Conservation (phyloP, 2,329 filamentous ascomycete genomes). For the Ophiobolus disseminans region DNA sequence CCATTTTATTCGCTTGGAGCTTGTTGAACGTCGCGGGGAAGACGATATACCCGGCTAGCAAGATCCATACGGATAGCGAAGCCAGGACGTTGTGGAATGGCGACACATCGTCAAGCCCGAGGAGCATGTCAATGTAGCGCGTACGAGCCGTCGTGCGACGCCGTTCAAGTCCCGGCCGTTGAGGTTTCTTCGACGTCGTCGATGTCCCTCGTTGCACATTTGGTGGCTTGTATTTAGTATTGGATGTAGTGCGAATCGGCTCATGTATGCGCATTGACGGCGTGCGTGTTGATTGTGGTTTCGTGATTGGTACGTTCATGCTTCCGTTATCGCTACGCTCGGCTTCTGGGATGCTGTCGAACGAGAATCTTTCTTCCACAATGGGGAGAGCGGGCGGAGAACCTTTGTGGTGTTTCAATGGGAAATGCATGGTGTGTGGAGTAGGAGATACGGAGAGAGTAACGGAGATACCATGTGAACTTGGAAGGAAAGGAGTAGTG, state of each 20-base stretch:
- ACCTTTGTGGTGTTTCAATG: conserved; percentile 2
- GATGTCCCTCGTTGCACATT: neutral
- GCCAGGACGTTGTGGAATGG: conserved; percentile 58
- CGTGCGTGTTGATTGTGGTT: conserved; percentile 20
- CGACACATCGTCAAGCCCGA: conserved; percentile 56
- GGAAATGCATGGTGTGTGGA: neutral
- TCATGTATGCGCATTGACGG: conserved; percentile 28
- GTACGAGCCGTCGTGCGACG: conserved; percentile 37
- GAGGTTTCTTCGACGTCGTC: neutral
- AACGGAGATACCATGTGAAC: neutral
- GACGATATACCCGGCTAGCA: conserved; percentile 62
- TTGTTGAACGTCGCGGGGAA: conserved; percentile 61
- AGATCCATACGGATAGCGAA: conserved; percentile 56
- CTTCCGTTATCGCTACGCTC: conserved; percentile 11
- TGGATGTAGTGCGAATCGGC: conserved; percentile 7
- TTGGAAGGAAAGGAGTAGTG: neutral
- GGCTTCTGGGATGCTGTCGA: neutral
- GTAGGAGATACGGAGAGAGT: neutral
- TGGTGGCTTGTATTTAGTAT: conserved; percentile 7
- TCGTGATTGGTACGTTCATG: neutral
- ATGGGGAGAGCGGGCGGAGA: conserved; percentile 1
- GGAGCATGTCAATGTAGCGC: conserved; percentile 53
- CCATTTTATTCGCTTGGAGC: conserved; percentile 43
- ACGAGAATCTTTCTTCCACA: neutral
- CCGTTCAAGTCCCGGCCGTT: conserved; percentile 28